Evolutionary conservation across 1,284 basidiomycete species (phyloP), one percentile per base, ranked within the genome.

Genomic region (Pseudomicrostroma phylloplanum): DNA sequence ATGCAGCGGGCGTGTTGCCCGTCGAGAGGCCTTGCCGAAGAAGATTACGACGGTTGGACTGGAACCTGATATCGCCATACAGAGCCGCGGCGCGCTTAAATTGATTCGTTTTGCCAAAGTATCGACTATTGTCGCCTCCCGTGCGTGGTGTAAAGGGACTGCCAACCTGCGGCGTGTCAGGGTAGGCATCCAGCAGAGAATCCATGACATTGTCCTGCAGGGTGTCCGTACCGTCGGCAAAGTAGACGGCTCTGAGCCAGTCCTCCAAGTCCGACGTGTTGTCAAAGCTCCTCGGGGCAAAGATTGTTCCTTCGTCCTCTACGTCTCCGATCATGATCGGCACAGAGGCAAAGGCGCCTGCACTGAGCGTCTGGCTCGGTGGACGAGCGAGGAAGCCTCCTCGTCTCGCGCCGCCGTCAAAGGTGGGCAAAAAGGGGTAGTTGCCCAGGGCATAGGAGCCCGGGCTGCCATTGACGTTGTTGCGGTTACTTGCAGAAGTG

Each of bases 21-120:
- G 13, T 30, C 7, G 26, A 54, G 17, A 26, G 25, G 7, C 36
- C 56, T 13, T 23, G 12, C 39, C 56, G 36, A 21, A 55, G 54
- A 19, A 60, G 23, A 19, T 56, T 19, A 17, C 63, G 23, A n/a
- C 63, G 26, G 23, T 56, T 53, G 17, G 61, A 59, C 25, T 64
- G 63, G 49, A 42, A 64, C 9, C 63, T 25, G 25, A 62, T 56
- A 41, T 64, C 63, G 21, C 61, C 63, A 30, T 64, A 64, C 21
- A 64, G 19, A 6, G 63, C 56, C n/a, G 63, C 62, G 17, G 39
- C 40, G 25, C 63, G 42, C 36, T 64, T 65, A 55, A 42, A 64
- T 46, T 64, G 63, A n/a, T 64, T 64, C 19, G 55, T 59, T 13
- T 21, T 19, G 13, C 60, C 60, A 21, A 36, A 64, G 61, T 64